Conservation (phyloP, 1,139 yeast genomes). For the Arxiozyma heterogenica region DNA sequence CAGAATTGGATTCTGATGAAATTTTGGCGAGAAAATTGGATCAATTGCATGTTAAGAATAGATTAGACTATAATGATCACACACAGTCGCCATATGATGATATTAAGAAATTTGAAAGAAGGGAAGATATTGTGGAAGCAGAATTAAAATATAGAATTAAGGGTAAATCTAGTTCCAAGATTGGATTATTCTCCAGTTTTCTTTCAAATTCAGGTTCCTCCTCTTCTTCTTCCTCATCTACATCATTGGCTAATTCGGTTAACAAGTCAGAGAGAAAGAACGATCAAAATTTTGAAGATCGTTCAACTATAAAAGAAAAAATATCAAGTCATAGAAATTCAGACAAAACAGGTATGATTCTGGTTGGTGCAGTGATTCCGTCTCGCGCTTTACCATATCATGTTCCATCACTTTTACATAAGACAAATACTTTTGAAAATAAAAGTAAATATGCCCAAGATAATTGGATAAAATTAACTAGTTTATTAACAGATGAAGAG, state of each 20-base stretch:
- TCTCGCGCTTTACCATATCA: slow-evolving; percentile 30
- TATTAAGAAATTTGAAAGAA: slow-evolving; percentile 7
- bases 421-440: slow-evolving; percentile 23
- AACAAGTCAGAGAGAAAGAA: not conserved
- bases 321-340: not conserved
- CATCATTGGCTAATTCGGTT: not conserved
- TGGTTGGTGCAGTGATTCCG: slow-evolving; percentile 18
- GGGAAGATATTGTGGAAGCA: slow-evolving; percentile 13
- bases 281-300: not conserved
- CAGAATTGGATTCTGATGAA: slow-evolving; percentile 15
- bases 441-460: slow-evolving; percentile 25
- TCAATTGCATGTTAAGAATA: slow-evolving; percentile 15
- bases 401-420: slow-evolving; percentile 30
- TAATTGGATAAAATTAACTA: slow-evolving; percentile 21
- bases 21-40: slow-evolving; percentile 17
- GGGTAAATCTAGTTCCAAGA: slow-evolving; percentile 11
- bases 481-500: slow-evolving; percentile 22
- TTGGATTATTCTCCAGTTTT: slow-evolving; percentile 10
- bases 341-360: slow-evolving; percentile 21
- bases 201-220: not conserved
- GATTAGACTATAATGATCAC: not conserved
- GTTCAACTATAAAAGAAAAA: not conserved
- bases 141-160: slow-evolving; percentile 18
- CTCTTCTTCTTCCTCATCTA: not conserved
- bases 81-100: slow-evolving; percentile 9